Evolutionary conservation across 257 asterid genomes (phyloP), one percentile per base, ranked within the genome.

Genomic region (Coffea canephora): DNA sequence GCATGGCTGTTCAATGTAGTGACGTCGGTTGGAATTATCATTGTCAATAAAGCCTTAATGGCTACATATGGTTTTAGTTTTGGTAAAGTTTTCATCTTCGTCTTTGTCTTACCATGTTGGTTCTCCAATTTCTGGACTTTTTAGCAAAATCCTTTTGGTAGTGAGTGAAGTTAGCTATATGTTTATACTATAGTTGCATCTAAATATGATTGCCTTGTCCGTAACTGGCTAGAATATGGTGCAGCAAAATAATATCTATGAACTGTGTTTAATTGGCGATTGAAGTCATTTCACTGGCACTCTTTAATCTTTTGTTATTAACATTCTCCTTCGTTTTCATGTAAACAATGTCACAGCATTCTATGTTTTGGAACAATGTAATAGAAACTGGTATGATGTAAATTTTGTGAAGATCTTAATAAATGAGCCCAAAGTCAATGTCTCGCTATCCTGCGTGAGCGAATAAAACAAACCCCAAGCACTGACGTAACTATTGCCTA

Each of bases 1-100:
- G 98, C 98, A 77, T 96, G 98, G 99, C 82, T 86, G 93, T 92
- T 96, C 91, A 96, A 96, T 84, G 97, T 96, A 71, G 98, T 93
- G 77, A 92, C 98, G 74, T 95, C 99, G 25, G 99, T 94, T 77
- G 99, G 99, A 80, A 89, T 96, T 72, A 96, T 96, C 70, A 90
- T 96, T 80, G 97, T 93, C 85, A 96, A 96, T 79, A 96, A 96
- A 89, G 97, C 99, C 74, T 89, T 95, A 71, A 95, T 94, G 99
- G 98, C 96, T 86, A 92, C 90, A 50, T 96, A 94, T 72, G 97
- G 97, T 73, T 96, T 96, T 94, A 92, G 94, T 88, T 96, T 96
- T 87, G 98, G 98, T 96, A 94, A 89, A 19, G 75, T 55, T 82
- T 75, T 74, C 54, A 46, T 25, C 39, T 36, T 8, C 4, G 64